Evolutionary conservation across 208 protist genomes (phyloP), one percentile per base, ranked within the genome.

Genomic region (Trypanosoma brucei): DNA sequence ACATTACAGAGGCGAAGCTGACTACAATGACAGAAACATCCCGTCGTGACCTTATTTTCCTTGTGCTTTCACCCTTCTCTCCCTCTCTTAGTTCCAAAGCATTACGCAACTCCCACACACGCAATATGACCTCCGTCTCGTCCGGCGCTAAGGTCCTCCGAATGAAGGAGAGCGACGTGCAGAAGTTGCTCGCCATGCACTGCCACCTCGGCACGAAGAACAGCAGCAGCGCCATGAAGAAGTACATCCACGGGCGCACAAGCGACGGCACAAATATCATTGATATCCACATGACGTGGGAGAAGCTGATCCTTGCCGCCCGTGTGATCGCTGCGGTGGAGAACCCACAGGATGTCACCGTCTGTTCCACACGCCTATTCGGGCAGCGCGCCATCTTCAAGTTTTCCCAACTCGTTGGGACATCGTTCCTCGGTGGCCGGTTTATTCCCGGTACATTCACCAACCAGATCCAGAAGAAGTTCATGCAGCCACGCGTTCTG

Each of bases 391-490:
- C 97, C 65, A 84, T 98, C 62, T 92, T 98, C 80, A 99, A 99
- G 89, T 99, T 98, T 82, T 88, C 94, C 69, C 83, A 97, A 71
- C 92, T 98, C 83, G 91, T 91, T 65, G 96, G 95, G 59, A 88
- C 95, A 42, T 82, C 76, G 35, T 96, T 91, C 76, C 83, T 98
- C 65, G 91, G 81, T 55, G 90, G 94, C 74, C 83, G 96, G 67
- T 99, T 97, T 92, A 99, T 97, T 68, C 98, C 98, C 59, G 98
- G 98, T 90, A 98, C 95, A 58, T 99, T 99, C 86, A 99, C 98
- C 71, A 99, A 99, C 88, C 96, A 99, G 87, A 98, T 97, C 68
- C 93, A 98, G 84, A 83, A 94, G 58, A 97, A 96, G 66, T 99
- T 99, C 94, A 88, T 95, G 72, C 98, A 99, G 93, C 98, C 98